Conservation (phyloP, 1,284 basidiomycete genomes). For the Hemileia vastatrix region DNA sequence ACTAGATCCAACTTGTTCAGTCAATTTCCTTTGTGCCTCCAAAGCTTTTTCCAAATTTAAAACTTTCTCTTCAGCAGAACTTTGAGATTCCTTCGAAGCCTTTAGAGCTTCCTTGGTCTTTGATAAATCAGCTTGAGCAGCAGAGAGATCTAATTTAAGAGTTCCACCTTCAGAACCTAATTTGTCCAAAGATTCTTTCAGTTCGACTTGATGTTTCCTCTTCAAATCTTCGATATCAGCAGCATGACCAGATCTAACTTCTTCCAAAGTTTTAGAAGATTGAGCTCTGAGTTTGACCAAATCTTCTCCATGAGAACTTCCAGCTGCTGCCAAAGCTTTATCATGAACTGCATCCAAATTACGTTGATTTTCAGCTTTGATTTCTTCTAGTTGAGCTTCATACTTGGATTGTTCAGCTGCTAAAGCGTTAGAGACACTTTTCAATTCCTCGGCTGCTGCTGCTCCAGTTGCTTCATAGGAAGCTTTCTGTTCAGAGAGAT, state of each 20-base stretch:
- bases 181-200: slow-evolving; percentile 25
- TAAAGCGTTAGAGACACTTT: not conserved
- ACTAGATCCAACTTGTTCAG: too few species aligned
- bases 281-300: not conserved
- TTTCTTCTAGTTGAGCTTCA: slow-evolving; percentile 25
- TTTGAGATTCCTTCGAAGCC: slow-evolving; percentile 4
- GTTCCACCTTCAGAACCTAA: slow-evolving; percentile 25
- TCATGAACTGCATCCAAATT: not conserved
- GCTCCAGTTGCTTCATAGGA: not conserved
- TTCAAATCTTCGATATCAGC: slow-evolving; percentile 27
- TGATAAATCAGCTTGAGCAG: slow-evolving; percentile 28
- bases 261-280: not conserved
- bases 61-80: slow-evolving; percentile 3
- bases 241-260: slow-evolving; percentile 18
- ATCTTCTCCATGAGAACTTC: slow-evolving; percentile 27
- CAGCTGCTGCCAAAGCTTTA: slow-evolving; percentile 31
- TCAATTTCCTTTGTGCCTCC: too few species aligned
- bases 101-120: slow-evolving; percentile 26
- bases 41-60: slow-evolving; percentile 21
- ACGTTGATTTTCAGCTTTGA: slow-evolving; percentile 16
- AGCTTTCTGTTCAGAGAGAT: not conserved
- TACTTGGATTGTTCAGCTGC: not conserved
- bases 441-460: not conserved
- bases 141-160: slow-evolving; percentile 28
- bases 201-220: slow-evolving; percentile 23